Evolutionary conservation across 1,139 yeast species (phyloP).

Genomic region (Yamadazyma trypodendri): DNA sequence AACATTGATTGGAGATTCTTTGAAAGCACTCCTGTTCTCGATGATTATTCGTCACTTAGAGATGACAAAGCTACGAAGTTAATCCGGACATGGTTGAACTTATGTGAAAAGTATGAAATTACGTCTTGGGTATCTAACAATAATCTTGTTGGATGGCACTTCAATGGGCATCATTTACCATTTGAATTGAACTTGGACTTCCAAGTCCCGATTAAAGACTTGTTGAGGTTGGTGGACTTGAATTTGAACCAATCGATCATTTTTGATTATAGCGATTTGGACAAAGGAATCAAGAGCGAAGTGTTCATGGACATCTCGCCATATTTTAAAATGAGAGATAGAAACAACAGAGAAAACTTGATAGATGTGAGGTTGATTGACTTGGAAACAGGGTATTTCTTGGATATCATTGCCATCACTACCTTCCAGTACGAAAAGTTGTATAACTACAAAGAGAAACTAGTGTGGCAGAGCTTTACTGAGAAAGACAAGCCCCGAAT

Average conservation of each 20-base stretch:
- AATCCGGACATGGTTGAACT: slow-evolving; percentile 31
- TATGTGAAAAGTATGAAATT: slow-evolving; percentile 25
- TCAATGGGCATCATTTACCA: slow-evolving; percentile 53
- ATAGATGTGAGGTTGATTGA: slow-evolving; percentile 84
- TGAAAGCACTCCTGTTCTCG: slow-evolving; percentile 22
- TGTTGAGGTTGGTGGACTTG: slow-evolving; percentile 35
- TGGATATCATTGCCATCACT: slow-evolving; percentile 61
- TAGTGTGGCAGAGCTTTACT: slow-evolving; percentile 15
- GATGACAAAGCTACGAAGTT: slow-evolving; percentile 26
- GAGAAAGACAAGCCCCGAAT: slow-evolving; percentile 11
- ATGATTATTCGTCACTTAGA: slow-evolving; percentile 22
- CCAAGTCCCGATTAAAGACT: slow-evolving; percentile 46
- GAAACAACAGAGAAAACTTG: slow-evolving; percentile 50
- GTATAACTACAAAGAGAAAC: slow-evolving; percentile 12
- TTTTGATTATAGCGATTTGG: slow-evolving; percentile 25
- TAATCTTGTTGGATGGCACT: slow-evolving; percentile 50
- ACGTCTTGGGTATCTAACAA: slow-evolving; percentile 52
- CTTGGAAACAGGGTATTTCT: slow-evolving; percentile 67
- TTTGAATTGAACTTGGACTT: slow-evolving; percentile 55
- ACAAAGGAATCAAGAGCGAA: slow-evolving; percentile 23
- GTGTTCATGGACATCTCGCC: slow-evolving; percentile 43
- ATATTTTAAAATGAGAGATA: slow-evolving; percentile 31
- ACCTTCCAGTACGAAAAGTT: slow-evolving; percentile 16
- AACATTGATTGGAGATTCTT: slow-evolving; percentile 48
- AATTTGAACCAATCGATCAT: slow-evolving; percentile 42